Conservation (phyloP, 306 rosid species). For the Macrotyloma uniflorum region DNA sequence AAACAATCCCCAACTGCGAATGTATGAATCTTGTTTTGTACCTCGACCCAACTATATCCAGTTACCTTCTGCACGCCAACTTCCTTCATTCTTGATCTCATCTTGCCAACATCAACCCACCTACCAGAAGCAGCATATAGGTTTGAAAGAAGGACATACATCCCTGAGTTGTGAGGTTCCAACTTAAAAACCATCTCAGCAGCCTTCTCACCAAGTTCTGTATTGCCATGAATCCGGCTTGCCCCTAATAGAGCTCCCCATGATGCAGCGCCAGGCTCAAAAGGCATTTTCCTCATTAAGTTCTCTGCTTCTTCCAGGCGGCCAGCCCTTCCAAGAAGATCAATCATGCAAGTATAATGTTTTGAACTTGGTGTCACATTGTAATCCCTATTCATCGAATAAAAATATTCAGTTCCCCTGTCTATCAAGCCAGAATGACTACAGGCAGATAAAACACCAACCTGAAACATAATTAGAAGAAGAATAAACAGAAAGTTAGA, state of each 20-base stretch:
- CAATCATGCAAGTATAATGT: constrained; percentile 80
- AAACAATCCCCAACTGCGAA: constrained; percentile 72
- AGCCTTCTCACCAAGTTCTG: constrained; percentile 73
- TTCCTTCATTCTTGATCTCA: constrained; percentile 76
- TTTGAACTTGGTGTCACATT: constrained; percentile 66
- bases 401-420: constrained; percentile 63
- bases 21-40: constrained; percentile 69
- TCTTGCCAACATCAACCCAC: constrained; percentile 74
- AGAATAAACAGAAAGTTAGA: background rate
- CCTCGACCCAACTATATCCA: constrained; percentile 86
- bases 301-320: constrained; percentile 67
- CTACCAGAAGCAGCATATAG: constrained; percentile 82
- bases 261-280: constrained; percentile 74
- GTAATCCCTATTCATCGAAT: constrained; percentile 61
- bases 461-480: constrained; percentile 54
- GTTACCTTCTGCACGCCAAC: constrained; percentile 74
- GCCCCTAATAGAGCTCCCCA: constrained; percentile 91
- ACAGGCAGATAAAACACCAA: constrained; percentile 81
- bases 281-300: constrained; percentile 72
- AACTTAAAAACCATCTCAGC: constrained; percentile 70
- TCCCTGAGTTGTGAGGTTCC: constrained; percentile 79
- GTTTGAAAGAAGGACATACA: constrained; percentile 87
- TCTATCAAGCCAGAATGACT: constrained; percentile 79
- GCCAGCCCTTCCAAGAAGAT: constrained; percentile 86
- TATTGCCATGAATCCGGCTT: constrained; percentile 74